Percentiles rank a stretch among this genome's conserved stretches.
Evolutionary conservation across 1,139 yeast species (phyloP).

Genomic region (Zygosaccharomyces sapae): DNA sequence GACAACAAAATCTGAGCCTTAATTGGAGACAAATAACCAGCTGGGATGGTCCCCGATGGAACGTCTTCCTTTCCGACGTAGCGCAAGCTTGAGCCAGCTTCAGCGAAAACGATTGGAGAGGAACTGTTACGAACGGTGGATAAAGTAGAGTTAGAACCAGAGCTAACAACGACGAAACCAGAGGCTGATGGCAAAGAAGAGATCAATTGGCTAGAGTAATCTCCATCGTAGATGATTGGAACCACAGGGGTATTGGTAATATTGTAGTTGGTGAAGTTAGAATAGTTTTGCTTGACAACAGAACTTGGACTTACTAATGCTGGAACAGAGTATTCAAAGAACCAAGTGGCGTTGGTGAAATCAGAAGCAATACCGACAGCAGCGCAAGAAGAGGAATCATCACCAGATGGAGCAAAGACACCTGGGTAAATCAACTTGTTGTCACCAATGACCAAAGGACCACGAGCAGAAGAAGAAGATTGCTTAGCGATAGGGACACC

Average conservation of each 20-base stretch:
- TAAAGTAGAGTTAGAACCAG: slow-evolving; percentile 22
- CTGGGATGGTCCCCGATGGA: slow-evolving; percentile 29
- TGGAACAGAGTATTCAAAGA: slow-evolving; percentile 28
- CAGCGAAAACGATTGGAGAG: slow-evolving; percentile 29
- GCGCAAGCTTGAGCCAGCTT: slow-evolving; percentile 17
- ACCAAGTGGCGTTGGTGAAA: slow-evolving; percentile 22
- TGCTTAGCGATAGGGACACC: slow-evolving; percentile 29
- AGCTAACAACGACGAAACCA: slow-evolving; percentile 30
- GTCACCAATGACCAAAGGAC: slow-evolving; percentile 26
- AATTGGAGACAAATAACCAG: slow-evolving; percentile 32
- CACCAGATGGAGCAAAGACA: slow-evolving; percentile 25
- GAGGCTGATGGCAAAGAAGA: slow-evolving; percentile 18
- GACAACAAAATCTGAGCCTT: slow-evolving; percentile 33
- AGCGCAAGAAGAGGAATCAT: slow-evolving; percentile 18
- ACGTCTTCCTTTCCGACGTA: slow-evolving; percentile 22
- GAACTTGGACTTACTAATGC: slow-evolving; percentile 21
- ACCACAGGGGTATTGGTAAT: slow-evolving; percentile 21
- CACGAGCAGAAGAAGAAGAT: slow-evolving; percentile 25
- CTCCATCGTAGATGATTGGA: slow-evolving; percentile 31
- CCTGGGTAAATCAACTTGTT: slow-evolving; percentile 30
- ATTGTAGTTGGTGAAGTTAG: slow-evolving; percentile 24
- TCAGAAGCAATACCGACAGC: slow-evolving; percentile 27
- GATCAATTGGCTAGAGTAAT: slow-evolving; percentile 21
- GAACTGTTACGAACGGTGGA: slow-evolving; percentile 16
- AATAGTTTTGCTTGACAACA: slow-evolving; percentile 22